Evolutionary conservation across 78 protist species (phyloP), one percentile per base, ranked within the genome.

Genomic region (Dictyostelium brefeldianum): DNA sequence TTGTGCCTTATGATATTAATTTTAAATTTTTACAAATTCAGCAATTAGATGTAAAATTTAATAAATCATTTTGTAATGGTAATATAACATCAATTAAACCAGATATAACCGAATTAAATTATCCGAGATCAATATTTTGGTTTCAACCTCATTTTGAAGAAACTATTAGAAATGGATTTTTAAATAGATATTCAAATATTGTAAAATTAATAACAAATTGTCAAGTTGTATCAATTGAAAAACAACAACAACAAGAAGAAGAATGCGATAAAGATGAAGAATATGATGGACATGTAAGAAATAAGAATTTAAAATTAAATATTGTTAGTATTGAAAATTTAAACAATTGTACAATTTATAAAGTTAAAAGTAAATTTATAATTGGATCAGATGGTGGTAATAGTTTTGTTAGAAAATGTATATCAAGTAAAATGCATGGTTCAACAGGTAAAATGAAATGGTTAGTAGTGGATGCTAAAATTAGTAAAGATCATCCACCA

Each of bases 301-400:
- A 64, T n/a, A 20, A 22, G 2, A n/a, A n/a, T 1, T 36, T 41
- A 1, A 41, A 46, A 17, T 10, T 22, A 10, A 73, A 73, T 46
- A 2, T 5, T 2, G 12, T 73, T 46, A 46, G 7, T 20, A 73
- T 73, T 73, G 31, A 46, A 73, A 73, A 73, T 73, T 25, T 46
- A 18, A 1, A 4, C 9, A 73, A 22, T n/a, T 27, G 46, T 73
- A 25, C 8, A 5, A 73, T 73, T 43, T n/a, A 5, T 50, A 77
- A 14, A 12, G 14, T 77, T 22, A 71, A 74, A 15, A 7, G 80
- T 56, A 18, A 47, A 15, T 59, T 51, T 56, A 15, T 85, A 0
- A 85, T 85, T 47, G 92, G 92, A 36, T 82, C 92, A 0, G 92
- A 85, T 75, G 92, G 92, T 27, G 81, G 80, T 0, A 57, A 29